These are phyloP conservation scores for Haberlea rhodopensis DNA, from an alignment of 257 asterid genomes.

Conservation along the genomic window DNA sequence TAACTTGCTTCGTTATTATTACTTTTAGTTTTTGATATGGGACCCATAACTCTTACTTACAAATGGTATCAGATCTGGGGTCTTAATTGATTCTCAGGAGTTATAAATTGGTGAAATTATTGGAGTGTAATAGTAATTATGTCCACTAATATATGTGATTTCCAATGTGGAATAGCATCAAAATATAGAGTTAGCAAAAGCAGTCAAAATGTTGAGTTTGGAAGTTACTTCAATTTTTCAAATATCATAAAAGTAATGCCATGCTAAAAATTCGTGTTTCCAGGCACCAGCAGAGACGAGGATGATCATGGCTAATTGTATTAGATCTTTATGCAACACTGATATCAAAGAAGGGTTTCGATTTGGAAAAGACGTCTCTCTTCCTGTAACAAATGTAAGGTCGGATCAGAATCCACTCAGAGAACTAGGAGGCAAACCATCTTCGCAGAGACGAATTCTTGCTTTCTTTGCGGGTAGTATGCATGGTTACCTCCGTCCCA, in stretches of 20 bases:
- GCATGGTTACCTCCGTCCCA: conserved; percentile 94
- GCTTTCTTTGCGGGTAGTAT: conserved; percentile 92
- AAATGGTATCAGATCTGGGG: not conserved
- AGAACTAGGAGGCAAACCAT: conserved; percentile 73
- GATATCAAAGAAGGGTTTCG: conserved; percentile 68
- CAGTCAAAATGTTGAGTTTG: not conserved
- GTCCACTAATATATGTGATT: not conserved
- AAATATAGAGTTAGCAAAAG: not conserved
- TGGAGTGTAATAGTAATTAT: not conserved
- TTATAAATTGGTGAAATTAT: no score
- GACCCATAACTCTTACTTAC: not conserved
- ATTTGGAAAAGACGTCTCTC: conserved; percentile 81
- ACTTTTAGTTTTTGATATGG: not conserved
- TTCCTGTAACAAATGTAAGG: conserved; percentile 66
- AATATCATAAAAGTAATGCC: not conserved
- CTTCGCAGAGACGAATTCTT: conserved; percentile 55
- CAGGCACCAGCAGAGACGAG: conserved; percentile 85
- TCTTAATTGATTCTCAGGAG: not conserved
- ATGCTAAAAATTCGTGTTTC: not conserved
- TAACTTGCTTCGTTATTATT: not conserved
- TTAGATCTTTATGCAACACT: conserved; percentile 80
- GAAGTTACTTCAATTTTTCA: not conserved
- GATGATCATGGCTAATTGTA: conserved; percentile 60
- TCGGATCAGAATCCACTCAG: conserved; percentile 56
- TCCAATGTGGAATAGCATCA: not conserved